Base-by-base conservation (phyloP, 106 monocot genomes). In the Xerophyta viscosa region DNA sequence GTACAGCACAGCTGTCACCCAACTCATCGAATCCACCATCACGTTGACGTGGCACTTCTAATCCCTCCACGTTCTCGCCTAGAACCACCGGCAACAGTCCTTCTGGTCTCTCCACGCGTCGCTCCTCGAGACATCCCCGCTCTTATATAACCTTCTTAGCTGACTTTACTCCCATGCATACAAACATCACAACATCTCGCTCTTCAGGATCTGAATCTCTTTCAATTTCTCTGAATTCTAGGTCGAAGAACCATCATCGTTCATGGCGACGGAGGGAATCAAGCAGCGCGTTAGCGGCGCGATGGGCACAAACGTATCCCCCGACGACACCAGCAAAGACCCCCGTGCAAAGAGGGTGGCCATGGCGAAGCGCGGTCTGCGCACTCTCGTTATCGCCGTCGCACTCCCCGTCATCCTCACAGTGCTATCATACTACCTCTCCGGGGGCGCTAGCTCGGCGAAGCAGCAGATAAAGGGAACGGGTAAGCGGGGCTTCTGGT, bases 351-450 rank as follows among this genome's bases (percentile, higher is more conserved):
- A 30, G 50, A 78, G 67, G 41, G 27, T 63, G 18, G 59, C 50
- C n/a, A 71, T 65, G 61, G 63, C 70, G 2, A 63, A 45, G 36
- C 67, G 67, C 0, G 75, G 84, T 50, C 51, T 79, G 10, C 69
- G 63, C 15, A 74, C 79, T 4, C 67, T 84, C 20, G 44, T 52
- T 15, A 8, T 71, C 23, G 79, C 84, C 6, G 20, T 84, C 0
- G 17, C 41, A 28, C 4, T 79, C 54, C 79, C 84, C 0, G 30
- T 67, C 9, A 20, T 26, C 26, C 39, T 74, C 7, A 41, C 74
- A 1, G 29, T 48, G 19, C 20, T 57, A 3, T 43, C 66, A n/a
- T 46, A 30, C 31, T 69, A 22, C 54, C 4, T 56, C 54, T 47
- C 67, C 18, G 46, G 46, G 8, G n/a, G 46, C 19, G 46, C 19